Evolutionary conservation across 2,329 filamentous ascomycete genomes (phyloP), one percentile per base, ranked within the genome.

Genomic region (Penicillium sp.): DNA sequence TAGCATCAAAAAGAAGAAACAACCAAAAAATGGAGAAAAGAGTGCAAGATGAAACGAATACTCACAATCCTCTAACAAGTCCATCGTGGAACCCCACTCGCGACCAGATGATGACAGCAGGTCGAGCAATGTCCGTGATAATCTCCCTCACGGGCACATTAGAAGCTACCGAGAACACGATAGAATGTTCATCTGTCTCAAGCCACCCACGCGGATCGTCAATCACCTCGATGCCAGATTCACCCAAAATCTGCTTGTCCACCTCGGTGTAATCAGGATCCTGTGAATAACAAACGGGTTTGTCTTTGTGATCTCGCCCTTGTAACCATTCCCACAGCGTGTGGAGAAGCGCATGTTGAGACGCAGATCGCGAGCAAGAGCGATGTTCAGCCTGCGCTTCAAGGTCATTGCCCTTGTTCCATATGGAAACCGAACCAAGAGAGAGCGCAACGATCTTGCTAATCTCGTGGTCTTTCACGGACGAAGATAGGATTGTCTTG

Each of bases 81-180:
- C 28, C 46, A 39, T 54, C 44, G 11, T 46, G 5, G 25, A 51
- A 29, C 2, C 28, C 14, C 2, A 62, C 53, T 13, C 31, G 57
- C 16, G 46, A 28, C 54, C 62, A 62, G 29, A 64, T 64, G 8
- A 65, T 38, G 4, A 60, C 42, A 1, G 49, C 59, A 5, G 68
- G 69, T 13, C 64, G 61, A 39, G 67, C 62, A 48, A 70, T 52
- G 49, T 73, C 70, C 11, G 67, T 60, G 29, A 74, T 58, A 22
- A 72, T 68, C 50, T 72, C 66, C 41, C 65, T 67, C 10, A 69
- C 57, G 3, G 69, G 64, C 2, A 68, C 60, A 40, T 62, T 55
- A 5, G 64, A 41, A n/a, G 54, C 62, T 37, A 62, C 49, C 1
- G 66, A 66, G 48, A 72, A 53, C 9, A 72, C 62, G 5, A 71